These are phyloP conservation scores for Termitomyces sp. DNA, from an alignment of 768 basidiomycete species.

Conservation along the genomic window DNA sequence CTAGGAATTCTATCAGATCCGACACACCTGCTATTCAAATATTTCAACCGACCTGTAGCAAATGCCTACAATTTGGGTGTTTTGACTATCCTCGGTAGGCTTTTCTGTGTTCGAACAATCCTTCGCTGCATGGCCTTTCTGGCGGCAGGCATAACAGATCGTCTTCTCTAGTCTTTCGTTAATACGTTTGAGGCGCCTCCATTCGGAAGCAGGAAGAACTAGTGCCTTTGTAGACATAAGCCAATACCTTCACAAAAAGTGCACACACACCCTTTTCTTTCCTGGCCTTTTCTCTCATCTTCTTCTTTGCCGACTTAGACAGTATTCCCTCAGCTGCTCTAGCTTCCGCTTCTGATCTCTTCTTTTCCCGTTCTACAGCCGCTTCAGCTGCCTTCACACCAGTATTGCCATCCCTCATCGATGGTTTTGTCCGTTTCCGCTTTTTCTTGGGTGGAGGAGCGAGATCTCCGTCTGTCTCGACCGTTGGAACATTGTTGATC, in stretches of 20 bases:
- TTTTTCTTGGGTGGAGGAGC: conserved; percentile 46
- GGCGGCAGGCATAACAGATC: conserved; percentile 83
- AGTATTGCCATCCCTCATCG: conserved; percentile 32
- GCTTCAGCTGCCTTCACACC: conserved; percentile 21
- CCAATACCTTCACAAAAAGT: conserved; percentile 8
- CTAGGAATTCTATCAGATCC: conserved; percentile 20
- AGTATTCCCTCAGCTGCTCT: conserved; percentile 14
- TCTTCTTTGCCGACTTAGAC: conserved; percentile 26
- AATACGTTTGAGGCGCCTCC: conserved; percentile 59
- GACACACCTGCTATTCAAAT: background rate
- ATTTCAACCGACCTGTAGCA: conserved; percentile 58
- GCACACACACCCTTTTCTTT: conserved; percentile 22
- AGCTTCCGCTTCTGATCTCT: conserved; percentile 5
- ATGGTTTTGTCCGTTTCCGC: conserved; percentile 47
- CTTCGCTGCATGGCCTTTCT: conserved; percentile 76
- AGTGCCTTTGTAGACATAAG: background rate
- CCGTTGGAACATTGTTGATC: background rate
- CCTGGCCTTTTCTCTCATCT: conserved; percentile 22
- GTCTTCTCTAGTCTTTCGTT: conserved; percentile 50
- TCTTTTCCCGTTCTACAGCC: conserved; percentile 9
- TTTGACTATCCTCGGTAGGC: conserved; percentile 11
- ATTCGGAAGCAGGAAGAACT: conserved; percentile 35
- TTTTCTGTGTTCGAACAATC: conserved; percentile 58
- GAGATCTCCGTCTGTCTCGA: conserved; percentile 7
- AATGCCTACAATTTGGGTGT: conserved; percentile 38